Base-by-base conservation (phyloP, 2,329 filamentous ascomycete genomes). In the Emmonsia crescens region DNA sequence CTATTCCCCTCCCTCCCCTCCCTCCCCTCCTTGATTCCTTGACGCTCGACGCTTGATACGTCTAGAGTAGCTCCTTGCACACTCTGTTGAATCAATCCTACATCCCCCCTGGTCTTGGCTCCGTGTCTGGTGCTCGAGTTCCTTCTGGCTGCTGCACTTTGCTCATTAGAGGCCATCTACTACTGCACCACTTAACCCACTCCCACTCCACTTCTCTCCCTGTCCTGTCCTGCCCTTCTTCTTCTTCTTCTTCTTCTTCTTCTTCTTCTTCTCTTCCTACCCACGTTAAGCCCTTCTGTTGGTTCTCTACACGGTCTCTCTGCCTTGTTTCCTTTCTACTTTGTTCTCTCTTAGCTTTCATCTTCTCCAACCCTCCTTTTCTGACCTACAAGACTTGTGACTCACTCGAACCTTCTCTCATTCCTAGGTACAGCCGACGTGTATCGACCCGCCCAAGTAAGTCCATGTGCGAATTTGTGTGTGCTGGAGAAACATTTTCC, bases 371-470 rank as follows among this genome's bases (percentile, higher is more conserved):
- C 33, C 19, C 29, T 31, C 16, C 14, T 33, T 59, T 57, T 58
- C 38, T 29, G 42, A 21, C 16, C 36, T 56, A 40, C 49, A 66
- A 61, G 56, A 57, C 59, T 57, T 61, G 46, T 55, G 60, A 66
- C 69, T 65, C 59, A 67, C 64, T 60, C 64, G 62, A 65, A 57
- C 36, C 38, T 44, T 29, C 21, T 44, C 27, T 27, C 59, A n/a
- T 65, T 62, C 60, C 63, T 67, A 70, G 67, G 67, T 66, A 67
- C 69, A 76, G 76, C 76, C 65, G 76, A 78, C 76, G 75, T 77
- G 61, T 78, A 78, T 72, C 76, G 76, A 64, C 76, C 76, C 65
- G 71, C 72, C 66, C 74, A 77, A 75, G 76, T 78, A 75, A 76
- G 76, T 77, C 52, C 31, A 24, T 21, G 5, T 49, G 44, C 46